phyloP scores from a whole-genome alignment of 805 yeast species.

The Candida endomychidarum region DNA sequence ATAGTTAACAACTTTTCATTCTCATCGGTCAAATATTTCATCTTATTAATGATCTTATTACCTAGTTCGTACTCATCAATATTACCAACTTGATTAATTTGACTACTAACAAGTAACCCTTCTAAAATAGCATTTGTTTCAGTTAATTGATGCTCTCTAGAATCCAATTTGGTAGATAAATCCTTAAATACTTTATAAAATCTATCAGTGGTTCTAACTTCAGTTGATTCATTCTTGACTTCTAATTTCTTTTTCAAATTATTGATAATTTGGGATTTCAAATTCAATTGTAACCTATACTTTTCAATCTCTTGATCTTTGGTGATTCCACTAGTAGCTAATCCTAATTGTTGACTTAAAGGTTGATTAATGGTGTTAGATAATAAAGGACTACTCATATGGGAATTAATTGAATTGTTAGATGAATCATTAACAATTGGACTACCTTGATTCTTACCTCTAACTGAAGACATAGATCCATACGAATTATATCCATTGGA shows the following conservation, averaged over 20 bases:
- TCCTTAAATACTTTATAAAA: conserved; percentile 47
- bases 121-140: conserved; percentile 67
- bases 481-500: conserved; percentile 3
- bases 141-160: conserved; percentile 50
- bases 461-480: conserved; percentile 4
- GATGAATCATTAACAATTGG: not conserved
- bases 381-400: conserved; percentile 5
- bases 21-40: conserved; percentile 62
- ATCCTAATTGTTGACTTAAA: conserved; percentile 5
- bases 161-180: conserved; percentile 47
- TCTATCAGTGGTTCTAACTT: conserved; percentile 17
- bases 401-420: conserved; percentile 5
- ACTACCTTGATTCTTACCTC: too few species aligned
- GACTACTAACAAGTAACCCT: conserved; percentile 42
- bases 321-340: not conserved
- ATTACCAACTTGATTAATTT: conserved; percentile 35
- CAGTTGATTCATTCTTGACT: conserved; percentile 13
- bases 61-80: conserved; percentile 75
- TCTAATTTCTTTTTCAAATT: conserved; percentile 36
- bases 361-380: conserved; percentile 1
- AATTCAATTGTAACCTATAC: conserved; percentile 49
- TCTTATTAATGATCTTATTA: conserved; percentile 64
- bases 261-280: conserved; percentile 50
- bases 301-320: conserved; percentile 26
- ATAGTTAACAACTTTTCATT: conserved; percentile 68